These are phyloP conservation scores for Yarrowia alimentaria DNA, from an alignment of 805 yeast species.

Conservation along the genomic window DNA sequence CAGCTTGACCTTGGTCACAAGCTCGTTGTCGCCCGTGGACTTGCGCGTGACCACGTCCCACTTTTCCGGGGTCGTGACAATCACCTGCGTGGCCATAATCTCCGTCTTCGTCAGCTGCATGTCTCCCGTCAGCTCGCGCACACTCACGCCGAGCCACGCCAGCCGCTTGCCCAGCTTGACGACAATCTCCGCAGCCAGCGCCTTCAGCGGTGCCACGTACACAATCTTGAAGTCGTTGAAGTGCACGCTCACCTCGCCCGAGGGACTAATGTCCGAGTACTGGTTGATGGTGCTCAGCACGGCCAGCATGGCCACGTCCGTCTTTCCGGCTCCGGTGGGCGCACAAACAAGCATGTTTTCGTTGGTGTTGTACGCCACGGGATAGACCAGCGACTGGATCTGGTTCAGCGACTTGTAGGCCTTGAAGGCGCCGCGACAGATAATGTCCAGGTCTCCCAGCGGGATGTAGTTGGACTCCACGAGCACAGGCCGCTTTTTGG, in stretches of 20 bases:
- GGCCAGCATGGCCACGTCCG: slow-evolving; percentile 84
- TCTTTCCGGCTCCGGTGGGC: slow-evolving; percentile 97
- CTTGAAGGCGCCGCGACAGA: slow-evolving; percentile 81
- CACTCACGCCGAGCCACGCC: slow-evolving; percentile 81
- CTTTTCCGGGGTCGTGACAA: slow-evolving; percentile 93
- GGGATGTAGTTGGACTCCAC: slow-evolving; percentile 46
- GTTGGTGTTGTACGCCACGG: slow-evolving; percentile 87
- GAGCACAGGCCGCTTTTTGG: slow-evolving; percentile 50
- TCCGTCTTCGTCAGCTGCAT: slow-evolving; percentile 86
- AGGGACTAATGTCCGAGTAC: slow-evolving; percentile 45
- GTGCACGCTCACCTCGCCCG: slow-evolving; percentile 57
- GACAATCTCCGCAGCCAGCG: slow-evolving; percentile 94
- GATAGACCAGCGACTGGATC: slow-evolving; percentile 87
- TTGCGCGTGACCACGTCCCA: slow-evolving; percentile 98
- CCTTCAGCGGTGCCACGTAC: slow-evolving; percentile 91
- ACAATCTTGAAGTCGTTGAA: slow-evolving; percentile 86
- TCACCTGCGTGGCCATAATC: slow-evolving; percentile 75
- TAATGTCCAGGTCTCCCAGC: slow-evolving; percentile 56
- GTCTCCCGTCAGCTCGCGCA: slow-evolving; percentile 89
- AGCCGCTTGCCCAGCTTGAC: slow-evolving; percentile 78
- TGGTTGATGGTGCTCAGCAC: slow-evolving; percentile 77
- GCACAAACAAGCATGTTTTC: slow-evolving; percentile 97
- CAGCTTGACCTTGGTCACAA: slow-evolving; percentile 78
- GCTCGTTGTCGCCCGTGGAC: slow-evolving; percentile 80
- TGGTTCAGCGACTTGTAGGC: slow-evolving; percentile 75